Evolutionary conservation across 1,139 yeast species (phyloP), one percentile per base, ranked within the genome.

Genomic region (Yamadazyma sp.): DNA sequence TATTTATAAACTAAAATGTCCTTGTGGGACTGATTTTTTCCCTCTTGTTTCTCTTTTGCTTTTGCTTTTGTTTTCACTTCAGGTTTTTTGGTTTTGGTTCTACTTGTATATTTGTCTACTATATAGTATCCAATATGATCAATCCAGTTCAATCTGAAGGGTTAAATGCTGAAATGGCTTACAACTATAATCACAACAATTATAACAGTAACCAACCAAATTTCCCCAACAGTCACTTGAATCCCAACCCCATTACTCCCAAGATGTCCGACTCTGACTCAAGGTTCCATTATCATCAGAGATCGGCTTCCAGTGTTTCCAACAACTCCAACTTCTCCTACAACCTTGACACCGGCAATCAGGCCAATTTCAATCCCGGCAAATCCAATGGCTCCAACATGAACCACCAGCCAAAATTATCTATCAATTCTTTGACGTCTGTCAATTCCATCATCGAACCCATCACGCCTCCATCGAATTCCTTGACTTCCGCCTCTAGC

Each of bases 381-480:
- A 25, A 18, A 14, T 25, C 25, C n/a, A 33, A 33, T 20, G n/a
- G n/a, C 16, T 15, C 35, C 26, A n/a, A 17, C 15, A 22, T 29
- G 15, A 30, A 34, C 29, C 47, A 44, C 29, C 48, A 45, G 32
- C 43, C 46, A 3, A 41, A 49, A 38, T 45, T 49, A 31, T 49
- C 53, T 2, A 41, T 45, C 12, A 43, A 49, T 39, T 62, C 67
- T 34, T 53, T 67, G 41, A 64, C 61, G 47, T 64, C 69, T 29
- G 58, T 63, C 39, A 54, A 56, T 39, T 66, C 72, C 17, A 48
- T 66, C 38, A 55, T 63, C 23, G 74, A 68, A 47, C 74, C 74
- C 15, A 56, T 67, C 20, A 68, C 74, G 3, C 74, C 74, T 10
- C 74, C 74, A 20, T 33, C 43, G 2, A 29, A 33, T 17, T 28